These are phyloP conservation scores for Alternaria metachromatica DNA, from an alignment of 2,329 filamentous ascomycete genomes.

Conservation along the genomic window DNA sequence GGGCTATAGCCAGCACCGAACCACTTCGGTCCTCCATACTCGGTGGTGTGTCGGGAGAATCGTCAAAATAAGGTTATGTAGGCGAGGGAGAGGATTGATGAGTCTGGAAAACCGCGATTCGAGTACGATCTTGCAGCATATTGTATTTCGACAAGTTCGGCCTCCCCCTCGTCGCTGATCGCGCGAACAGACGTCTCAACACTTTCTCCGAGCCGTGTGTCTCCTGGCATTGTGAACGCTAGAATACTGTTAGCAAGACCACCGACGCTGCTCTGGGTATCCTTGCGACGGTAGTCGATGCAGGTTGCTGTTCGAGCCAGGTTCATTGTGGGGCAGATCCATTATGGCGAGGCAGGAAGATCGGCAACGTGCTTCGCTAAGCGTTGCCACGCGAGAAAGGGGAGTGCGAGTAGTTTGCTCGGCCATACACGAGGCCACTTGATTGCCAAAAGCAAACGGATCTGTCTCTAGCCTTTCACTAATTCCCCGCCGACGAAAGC, in stretches of 20 bases:
- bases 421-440: not conserved
- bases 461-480: not conserved
- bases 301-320: constrained; percentile 6
- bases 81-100: constrained; percentile 1
- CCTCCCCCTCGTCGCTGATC: constrained; percentile 11
- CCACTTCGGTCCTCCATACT: constrained; percentile 37
- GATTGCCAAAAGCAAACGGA: not conserved
- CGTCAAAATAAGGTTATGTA: constrained; percentile 1
- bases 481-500: not conserved
- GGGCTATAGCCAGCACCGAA: constrained; percentile 37
- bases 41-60: not conserved
- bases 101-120: not conserved
- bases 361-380: constrained; percentile 17
- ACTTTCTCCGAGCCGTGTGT: constrained; percentile 8
- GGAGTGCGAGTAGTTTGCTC: not conserved
- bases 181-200: constrained; percentile 15
- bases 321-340: constrained; percentile 15
- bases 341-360: constrained; percentile 2
- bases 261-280: constrained; percentile 9
- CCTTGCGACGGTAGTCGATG: constrained; percentile 15
- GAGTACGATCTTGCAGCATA: constrained; percentile 8
- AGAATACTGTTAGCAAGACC: constrained; percentile 16
- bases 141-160: constrained; percentile 12
- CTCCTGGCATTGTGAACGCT: constrained; percentile 10
- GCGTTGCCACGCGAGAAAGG: not conserved